phyloP scores from a whole-genome alignment of 352 stramenopile genomes.

The Pythium coloratum region DNA sequence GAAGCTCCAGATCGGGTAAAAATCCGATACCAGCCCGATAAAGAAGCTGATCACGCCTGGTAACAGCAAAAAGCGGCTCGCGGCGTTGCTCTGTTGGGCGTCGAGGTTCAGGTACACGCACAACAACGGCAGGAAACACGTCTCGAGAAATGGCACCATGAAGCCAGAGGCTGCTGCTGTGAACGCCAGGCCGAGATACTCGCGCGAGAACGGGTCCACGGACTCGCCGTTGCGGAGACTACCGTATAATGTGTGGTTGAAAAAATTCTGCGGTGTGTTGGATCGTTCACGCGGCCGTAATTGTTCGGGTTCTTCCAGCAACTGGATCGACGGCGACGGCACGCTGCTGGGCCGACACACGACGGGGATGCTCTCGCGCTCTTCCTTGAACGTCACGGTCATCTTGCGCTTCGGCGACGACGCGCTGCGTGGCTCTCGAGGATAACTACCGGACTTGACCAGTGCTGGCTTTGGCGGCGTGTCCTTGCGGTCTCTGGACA shows the following conservation, averaged over 20 bases:
- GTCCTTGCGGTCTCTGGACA: not conserved
- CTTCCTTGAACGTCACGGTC: slow-evolving; percentile 60
- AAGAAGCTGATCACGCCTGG: slow-evolving; percentile 69
- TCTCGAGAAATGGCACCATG: slow-evolving; percentile 58
- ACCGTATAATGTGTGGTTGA: slow-evolving; percentile 76
- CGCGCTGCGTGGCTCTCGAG: slow-evolving; percentile 23
- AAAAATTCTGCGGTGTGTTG: slow-evolving; percentile 58
- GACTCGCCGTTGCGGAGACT: slow-evolving; percentile 56
- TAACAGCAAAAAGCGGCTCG: slow-evolving; percentile 53
- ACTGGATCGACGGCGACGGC: slow-evolving; percentile 57
- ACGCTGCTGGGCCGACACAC: slow-evolving; percentile 57
- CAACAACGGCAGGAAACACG: slow-evolving; percentile 67
- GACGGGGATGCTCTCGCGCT: slow-evolving; percentile 51
- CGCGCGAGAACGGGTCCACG: slow-evolving; percentile 57
- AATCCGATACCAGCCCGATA: slow-evolving; percentile 76
- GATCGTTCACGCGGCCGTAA: slow-evolving; percentile 43
- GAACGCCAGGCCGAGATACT: slow-evolving; percentile 63
- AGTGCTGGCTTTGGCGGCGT: slow-evolving; percentile 20
- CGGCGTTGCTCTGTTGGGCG: slow-evolving; percentile 45
- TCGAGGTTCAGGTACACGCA: slow-evolving; percentile 57
- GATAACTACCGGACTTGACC: slow-evolving; percentile 1
- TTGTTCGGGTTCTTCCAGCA: slow-evolving; percentile 49
- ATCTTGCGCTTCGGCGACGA: slow-evolving; percentile 47
- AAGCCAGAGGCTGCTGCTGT: slow-evolving; percentile 59
- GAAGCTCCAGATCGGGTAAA: slow-evolving; percentile 73